phyloP scores from a whole-genome alignment of 176 grass and related monocot species.

The Carex scoparia region DNA sequence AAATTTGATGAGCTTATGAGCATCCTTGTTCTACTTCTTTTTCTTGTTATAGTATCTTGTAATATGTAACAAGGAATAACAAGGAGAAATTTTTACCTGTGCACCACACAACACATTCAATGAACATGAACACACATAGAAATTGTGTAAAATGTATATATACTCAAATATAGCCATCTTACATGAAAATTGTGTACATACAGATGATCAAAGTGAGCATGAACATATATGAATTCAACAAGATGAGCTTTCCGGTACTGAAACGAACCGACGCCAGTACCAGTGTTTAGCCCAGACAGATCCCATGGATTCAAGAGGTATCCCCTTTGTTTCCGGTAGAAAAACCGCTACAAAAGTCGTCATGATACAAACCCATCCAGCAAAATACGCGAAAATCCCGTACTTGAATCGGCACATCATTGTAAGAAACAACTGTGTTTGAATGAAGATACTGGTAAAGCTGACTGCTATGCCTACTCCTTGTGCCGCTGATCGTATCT shows the following conservation, averaged over 20 bases:
- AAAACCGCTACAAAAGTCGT: slow-evolving; percentile 58
- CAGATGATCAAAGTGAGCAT: neutral
- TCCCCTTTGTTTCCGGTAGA: slow-evolving; percentile 68
- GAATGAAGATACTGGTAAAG: slow-evolving; percentile 57
- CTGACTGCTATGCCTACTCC: slow-evolving; percentile 51
- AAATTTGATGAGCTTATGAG: too few species aligned
- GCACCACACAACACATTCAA: neutral
- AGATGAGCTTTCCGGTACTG: too few species aligned
- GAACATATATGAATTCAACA: neutral
- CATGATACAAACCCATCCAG: slow-evolving; percentile 61
- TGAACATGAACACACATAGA: neutral
- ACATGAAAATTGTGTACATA: neutral
- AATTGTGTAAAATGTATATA: neutral
- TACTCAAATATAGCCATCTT: neutral
- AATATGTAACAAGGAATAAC: too few species aligned
- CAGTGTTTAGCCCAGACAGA: slow-evolving; percentile 46
- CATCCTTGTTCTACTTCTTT: too few species aligned
- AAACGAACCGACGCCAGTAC: slow-evolving; percentile 49
- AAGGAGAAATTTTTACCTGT: too few species aligned
- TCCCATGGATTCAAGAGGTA: slow-evolving; percentile 64
- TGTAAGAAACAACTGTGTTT: slow-evolving; percentile 73
- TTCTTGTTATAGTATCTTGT: too few species aligned
- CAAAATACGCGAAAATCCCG: slow-evolving; percentile 62
- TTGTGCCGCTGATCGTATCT: slow-evolving; percentile 77
- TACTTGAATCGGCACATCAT: slow-evolving; percentile 80